Conservation (phyloP, 192 early-diverging fungal genomes). For the Gryganskiella cystojenkinii region DNA sequence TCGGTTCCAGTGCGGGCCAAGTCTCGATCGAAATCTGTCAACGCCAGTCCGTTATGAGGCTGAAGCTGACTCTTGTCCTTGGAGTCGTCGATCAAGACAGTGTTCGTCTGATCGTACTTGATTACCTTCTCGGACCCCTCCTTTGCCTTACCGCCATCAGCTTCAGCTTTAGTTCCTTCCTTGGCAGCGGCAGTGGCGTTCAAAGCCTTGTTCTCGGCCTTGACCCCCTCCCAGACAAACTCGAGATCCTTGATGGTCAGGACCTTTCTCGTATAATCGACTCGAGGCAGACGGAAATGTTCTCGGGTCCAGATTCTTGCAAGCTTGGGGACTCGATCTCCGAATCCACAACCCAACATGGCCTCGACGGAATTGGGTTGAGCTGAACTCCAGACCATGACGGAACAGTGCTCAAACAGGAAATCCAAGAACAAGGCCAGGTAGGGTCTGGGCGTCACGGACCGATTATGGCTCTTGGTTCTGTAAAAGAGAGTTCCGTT, state of each 20-base stretch:
- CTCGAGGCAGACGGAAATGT: constrained; percentile 56
- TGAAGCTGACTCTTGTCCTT: constrained; percentile 58
- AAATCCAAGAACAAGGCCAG: constrained; percentile 68
- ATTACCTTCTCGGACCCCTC: neutral
- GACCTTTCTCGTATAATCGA: constrained; percentile 54
- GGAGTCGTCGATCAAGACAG: constrained; percentile 66
- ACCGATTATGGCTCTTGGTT: constrained; percentile 17
- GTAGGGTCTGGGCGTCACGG: constrained; percentile 63
- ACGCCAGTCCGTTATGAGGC: constrained; percentile 57
- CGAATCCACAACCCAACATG: constrained; percentile 33
- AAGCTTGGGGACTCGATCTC: constrained; percentile 53
- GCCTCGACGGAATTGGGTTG: constrained; percentile 62
- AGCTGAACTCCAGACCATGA: constrained; percentile 84
- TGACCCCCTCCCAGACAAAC: constrained; percentile 63
- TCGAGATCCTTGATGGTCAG: constrained; percentile 72
- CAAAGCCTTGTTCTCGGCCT: constrained; percentile 4
- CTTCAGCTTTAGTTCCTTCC: neutral
- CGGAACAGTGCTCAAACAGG: constrained; percentile 66
- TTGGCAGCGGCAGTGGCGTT: neutral
- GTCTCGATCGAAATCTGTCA: constrained; percentile 50
- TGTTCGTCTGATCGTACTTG: constrained; percentile 58
- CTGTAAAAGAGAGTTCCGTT: constrained; percentile 78
- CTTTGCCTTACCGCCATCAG: neutral
- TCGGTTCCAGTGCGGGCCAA: constrained; percentile 33
- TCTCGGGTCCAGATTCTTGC: constrained; percentile 70